A percentile compares a stretch with the other conserved stretches of the same genome.
Conservation (phyloP, 345 rosid species). For the Murraya paniculata region DNA sequence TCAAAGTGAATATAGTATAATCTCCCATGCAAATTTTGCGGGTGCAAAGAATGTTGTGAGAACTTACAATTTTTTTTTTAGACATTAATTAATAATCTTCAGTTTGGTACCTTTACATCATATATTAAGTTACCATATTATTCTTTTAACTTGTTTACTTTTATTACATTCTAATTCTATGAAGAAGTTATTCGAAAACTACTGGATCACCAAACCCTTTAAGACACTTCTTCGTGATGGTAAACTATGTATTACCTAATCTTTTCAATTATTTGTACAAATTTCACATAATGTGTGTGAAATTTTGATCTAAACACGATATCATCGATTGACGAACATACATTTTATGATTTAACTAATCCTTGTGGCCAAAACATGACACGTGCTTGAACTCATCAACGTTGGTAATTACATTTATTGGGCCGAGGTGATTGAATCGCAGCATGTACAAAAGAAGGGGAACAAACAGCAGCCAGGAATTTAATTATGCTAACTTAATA, state of each 20-base stretch:
- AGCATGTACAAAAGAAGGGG: too few species aligned
- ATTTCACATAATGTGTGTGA: too few species aligned
- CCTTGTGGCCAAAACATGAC: background rate
- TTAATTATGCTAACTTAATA: background rate
- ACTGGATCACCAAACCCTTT: too few species aligned
- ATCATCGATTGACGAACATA: background rate
- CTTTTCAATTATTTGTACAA: too few species aligned
- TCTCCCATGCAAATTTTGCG: background rate
- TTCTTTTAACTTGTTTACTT: background rate
- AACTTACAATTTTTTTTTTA: too few species aligned
- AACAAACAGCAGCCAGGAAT: background rate
- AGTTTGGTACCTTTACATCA: background rate
- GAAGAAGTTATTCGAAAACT: too few species aligned
- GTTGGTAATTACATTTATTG: background rate
- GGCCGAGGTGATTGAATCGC: background rate
- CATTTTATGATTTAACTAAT: background rate
- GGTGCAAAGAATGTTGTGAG: too few species aligned
- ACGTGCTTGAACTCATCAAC: background rate
- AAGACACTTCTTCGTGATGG: too few species aligned
- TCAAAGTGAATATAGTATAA: background rate
- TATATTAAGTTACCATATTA: too few species aligned
- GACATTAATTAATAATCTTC: background rate
- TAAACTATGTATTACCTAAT: too few species aligned
- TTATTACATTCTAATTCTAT: background rate
- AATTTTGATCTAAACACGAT: background rate